Evolutionary conservation across 2,329 filamentous ascomycete species (phyloP), one percentile per base, ranked within the genome.

Genomic region (Tolypocladium tropicale): DNA sequence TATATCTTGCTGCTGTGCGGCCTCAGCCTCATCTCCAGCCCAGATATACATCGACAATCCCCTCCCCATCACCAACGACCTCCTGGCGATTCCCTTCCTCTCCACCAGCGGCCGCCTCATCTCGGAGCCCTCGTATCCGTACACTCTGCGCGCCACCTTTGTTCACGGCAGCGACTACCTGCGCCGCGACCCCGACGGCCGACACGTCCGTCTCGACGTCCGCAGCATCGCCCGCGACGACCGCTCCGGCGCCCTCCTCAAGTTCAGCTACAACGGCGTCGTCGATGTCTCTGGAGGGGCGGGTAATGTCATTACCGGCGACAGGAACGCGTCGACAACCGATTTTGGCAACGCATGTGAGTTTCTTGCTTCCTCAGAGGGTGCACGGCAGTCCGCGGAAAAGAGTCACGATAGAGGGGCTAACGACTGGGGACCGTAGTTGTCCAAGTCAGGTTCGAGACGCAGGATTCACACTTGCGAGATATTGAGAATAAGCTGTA

Each of bases 101-200:
- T 58, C 64, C 21, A 57, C 62, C 48, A 58, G 64, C 14, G 68
- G 68, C 52, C 68, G 61, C 56, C 62, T 76, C 48, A 57, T 64
- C 43, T 74, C 73, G 28, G 69, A 72, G 48, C 64, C 68, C 4
- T 53, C 55, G 55, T 75, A 74, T 59, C 64, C 67, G 6, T 65
- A 70, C 53, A 55, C 64, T 30, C 57, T 76, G 50, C 64, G 72
- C 53, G 72, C 72, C 36, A 64, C 63, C 30, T 72, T 74, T 55
- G 55, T 69, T 52, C 70, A 73, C 53, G 73, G 72, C 25, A 67
- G 67, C 52, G 73, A 76, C 61, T 74, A 68, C 62, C 63, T 76
- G 53, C 71, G 70, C 30, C 66, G 66, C 53, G 74, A 75, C 57
- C 67, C 70, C 2, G 64, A 67, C 53, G 71, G 71, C 4, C 62